Evolutionary conservation across 2,329 filamentous ascomycete genomes (phyloP), one percentile per base, ranked within the genome.

Genomic region (Botrytis aclada): DNA sequence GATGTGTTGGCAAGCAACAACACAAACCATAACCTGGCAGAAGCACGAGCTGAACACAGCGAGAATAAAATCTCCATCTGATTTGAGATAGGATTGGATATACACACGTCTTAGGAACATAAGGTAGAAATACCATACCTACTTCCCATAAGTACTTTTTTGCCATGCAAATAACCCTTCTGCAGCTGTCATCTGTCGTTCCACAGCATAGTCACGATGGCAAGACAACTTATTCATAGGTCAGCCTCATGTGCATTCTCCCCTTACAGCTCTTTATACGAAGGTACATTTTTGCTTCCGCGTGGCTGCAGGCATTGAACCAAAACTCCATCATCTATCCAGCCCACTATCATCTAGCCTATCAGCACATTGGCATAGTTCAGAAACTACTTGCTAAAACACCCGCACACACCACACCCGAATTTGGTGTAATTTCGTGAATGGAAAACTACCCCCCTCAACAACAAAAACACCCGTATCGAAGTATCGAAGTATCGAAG

Each of bases 171-270:
- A 72, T 60, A 72, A 72, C 62, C 70, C 70, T 58, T 58, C 63
- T 45, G 70, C 70, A 72, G 70, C 70, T 72, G 70, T 72, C 70
- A 72, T 69, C 63, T 60, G 34, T 51, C 39, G 71, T 73, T 70
- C 32, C 71, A 73, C 71, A 54, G 39, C 71, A 70, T 63, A 73
- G 66, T 73, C 71, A 73, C 71, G 56, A 73, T 73, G 71, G 71
- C 71, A 73, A 65, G 37, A 58, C 56, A 58, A 61, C 65, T 72
- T 72, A 70, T 73, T 70, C 65, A 70, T 64, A 73, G 58, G 67
- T 64, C 71, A 73, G 71, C 71, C 71, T 73, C 71, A 73, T 73
- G 47, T 73, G 25, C n/a, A 63, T 56, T n/a, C 45, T 62, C 69
- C 47, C 47, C 65, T 69, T 69, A 69, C 65, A 54, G 37, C 43